These are phyloP conservation scores for Boletus tomentosulus DNA, from an alignment of 768 basidiomycete genomes.

Conservation along the genomic window DNA sequence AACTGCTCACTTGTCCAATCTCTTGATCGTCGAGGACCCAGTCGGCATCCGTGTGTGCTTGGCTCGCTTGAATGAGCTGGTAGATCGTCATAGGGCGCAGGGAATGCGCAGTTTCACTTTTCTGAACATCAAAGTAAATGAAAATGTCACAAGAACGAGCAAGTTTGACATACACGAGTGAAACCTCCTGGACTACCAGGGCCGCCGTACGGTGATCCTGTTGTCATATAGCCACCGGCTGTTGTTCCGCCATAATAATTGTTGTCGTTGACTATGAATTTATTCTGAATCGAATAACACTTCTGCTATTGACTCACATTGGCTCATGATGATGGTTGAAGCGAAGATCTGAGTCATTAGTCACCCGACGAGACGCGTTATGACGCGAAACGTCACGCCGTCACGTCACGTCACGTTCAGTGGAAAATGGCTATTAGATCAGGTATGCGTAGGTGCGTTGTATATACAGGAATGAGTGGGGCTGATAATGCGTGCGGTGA, in stretches of 20 bases:
- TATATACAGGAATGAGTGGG: slow-evolving; percentile 27
- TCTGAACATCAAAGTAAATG: slow-evolving; percentile 22
- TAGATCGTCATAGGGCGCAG: slow-evolving; percentile 73
- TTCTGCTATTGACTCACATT: slow-evolving; percentile 32
- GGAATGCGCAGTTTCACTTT: slow-evolving; percentile 39
- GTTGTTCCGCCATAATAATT: slow-evolving; percentile 41
- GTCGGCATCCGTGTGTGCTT: slow-evolving; percentile 84
- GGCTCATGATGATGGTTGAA: slow-evolving; percentile 34
- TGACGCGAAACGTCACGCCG: slow-evolving; percentile 26
- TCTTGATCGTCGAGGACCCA: slow-evolving; percentile 81
- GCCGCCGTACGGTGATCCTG: slow-evolving; percentile 57
- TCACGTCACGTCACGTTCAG: slow-evolving; percentile 12
- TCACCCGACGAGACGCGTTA: slow-evolving; percentile 18
- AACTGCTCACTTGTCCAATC: slow-evolving; percentile 63
- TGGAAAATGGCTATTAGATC: not conserved
- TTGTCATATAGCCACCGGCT: slow-evolving; percentile 56
- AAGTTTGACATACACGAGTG: slow-evolving; percentile 34
- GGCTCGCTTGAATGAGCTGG: slow-evolving; percentile 72
- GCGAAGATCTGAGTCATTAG: not conserved
- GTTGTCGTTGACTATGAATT: slow-evolving; percentile 27
- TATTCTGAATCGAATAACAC: not conserved
- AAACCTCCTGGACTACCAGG: slow-evolving; percentile 56
- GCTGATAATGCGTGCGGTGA: slow-evolving; percentile 12
- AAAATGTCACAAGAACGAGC: not conserved
- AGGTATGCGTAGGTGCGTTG: not conserved